Conservation (phyloP, 306 rosid species). For the Prinsepia uniflora region DNA sequence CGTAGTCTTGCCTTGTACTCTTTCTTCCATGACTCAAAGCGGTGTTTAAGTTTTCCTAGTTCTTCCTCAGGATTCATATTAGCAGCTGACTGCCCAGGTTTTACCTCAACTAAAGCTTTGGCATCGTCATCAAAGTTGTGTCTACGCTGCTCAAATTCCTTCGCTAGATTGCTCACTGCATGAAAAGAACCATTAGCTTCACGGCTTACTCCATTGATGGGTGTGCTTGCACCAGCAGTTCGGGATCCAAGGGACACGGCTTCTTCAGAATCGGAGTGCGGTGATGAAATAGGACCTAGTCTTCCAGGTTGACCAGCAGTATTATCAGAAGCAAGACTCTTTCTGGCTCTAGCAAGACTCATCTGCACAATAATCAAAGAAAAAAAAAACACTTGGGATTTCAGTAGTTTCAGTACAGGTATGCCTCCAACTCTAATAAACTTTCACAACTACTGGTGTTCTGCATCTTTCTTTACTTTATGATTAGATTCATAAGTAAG, state of each 20-base stretch:
- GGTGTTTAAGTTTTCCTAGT: conserved; percentile 52
- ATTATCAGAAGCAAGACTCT: conserved; percentile 62
- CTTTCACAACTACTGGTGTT: background rate
- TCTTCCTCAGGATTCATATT: conserved; percentile 48
- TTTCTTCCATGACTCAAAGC: conserved; percentile 81
- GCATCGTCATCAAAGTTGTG: conserved; percentile 66
- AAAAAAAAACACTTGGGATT: conserved; percentile 12
- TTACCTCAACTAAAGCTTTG: conserved; percentile 51
- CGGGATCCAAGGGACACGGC: conserved; percentile 64
- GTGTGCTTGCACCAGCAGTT: conserved; percentile 72
- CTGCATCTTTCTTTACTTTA: background rate
- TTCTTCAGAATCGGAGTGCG: conserved; percentile 72
- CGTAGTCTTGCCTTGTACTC: conserved; percentile 71
- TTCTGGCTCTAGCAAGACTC: conserved; percentile 84
- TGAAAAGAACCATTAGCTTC: conserved; percentile 47
- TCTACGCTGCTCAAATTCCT: conserved; percentile 72
- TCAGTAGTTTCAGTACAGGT: background rate
- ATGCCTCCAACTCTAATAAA: background rate
- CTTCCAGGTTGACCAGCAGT: conserved; percentile 42
- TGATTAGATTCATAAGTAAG: background rate
- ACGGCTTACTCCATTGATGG: conserved; percentile 50
- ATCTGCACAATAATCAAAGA: conserved; percentile 51
- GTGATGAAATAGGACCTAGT: conserved; percentile 33
- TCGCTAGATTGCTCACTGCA: conserved; percentile 53
- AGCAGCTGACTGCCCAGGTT: conserved; percentile 38